Evolutionary conservation across 768 basidiomycete species (phyloP), one percentile per base, ranked within the genome.

Genomic region (Obba rivulosa): DNA sequence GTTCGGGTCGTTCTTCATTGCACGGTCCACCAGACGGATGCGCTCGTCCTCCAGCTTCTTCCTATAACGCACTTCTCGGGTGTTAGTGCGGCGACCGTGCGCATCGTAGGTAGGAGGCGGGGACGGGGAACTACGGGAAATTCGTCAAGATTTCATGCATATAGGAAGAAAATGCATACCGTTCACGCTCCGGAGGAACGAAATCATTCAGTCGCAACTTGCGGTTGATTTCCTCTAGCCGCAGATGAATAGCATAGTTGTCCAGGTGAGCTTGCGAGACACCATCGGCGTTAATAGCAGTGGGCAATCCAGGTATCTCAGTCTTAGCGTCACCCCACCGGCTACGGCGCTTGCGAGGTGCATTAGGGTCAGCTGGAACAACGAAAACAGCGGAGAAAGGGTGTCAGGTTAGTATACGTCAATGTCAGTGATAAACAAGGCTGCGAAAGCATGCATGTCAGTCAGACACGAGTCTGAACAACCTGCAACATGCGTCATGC

Each of bases 41-140:
- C 93, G 92, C 60, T 92, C 90, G 49, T 92, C 90, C 67, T 92
- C 90, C 18, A 92, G 78, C 63, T 93, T 94, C 69, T 95, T 94
- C 54, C 91, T 85, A 70, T 99, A 99, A 47, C 96, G 90, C 47
- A 99, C 91, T 73, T 99, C 96, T 41, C 96, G 90, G 22, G 93
- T 98, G 69, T 99, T 99, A 43, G 94, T 97, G 61, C 96, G 82
- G 47, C 96, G 91, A 74, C 96, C 96, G 59, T 98, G 95, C 2
- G 83, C 84, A 65, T 99, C 96, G 63, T 99, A 98, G 1, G 92
- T 93, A 13, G 96, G 96, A 7, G 95, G 93, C 36, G 96, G 96
- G 23, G 96, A 99, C 22, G 91, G 84, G 0, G 96, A 98, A 52
- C 94, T 93, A 47, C 8, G 17, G 43, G 18, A 59, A 37, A 63